Evolutionary conservation across 805 yeast genomes (phyloP).

Genomic region (Saccharomyces kudriavzevii): DNA sequence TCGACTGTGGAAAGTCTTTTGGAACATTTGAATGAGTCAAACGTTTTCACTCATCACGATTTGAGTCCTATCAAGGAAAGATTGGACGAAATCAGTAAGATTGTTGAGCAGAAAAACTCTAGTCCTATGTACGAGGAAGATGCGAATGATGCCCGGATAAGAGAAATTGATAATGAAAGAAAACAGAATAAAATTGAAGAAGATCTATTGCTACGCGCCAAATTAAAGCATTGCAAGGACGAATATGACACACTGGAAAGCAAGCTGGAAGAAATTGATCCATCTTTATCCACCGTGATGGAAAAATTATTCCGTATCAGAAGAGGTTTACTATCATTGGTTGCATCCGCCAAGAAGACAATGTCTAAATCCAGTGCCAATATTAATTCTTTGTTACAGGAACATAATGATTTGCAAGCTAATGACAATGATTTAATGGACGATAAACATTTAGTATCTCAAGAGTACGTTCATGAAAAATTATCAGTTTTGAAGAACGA

Average conservation of each 20-base stretch:
- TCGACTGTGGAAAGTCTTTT: conserved; percentile 79
- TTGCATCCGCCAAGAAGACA: conserved; percentile 32
- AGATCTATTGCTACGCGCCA: conserved; percentile 51
- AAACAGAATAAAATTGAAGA: conserved; percentile 47
- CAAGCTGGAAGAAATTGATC: conserved; percentile 46
- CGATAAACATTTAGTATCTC: conserved; percentile 11
- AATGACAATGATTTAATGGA: conserved; percentile 6
- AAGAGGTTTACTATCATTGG: conserved; percentile 49
- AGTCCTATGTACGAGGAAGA: conserved; percentile 14
- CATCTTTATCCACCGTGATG: conserved; percentile 43
- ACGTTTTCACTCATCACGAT: conserved; percentile 78
- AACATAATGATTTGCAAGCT: neutral
- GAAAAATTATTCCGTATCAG: conserved; percentile 56
- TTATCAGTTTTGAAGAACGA: conserved; percentile 30
- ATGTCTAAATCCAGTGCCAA: conserved; percentile 5
- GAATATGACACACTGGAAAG: conserved; percentile 51
- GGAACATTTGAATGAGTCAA: conserved; percentile 73
- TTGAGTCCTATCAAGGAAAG: conserved; percentile 68
- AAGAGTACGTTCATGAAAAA: conserved; percentile 24
- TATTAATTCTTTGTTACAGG: conserved; percentile 1
- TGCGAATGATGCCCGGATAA: conserved; percentile 9
- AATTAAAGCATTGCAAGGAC: conserved; percentile 53
- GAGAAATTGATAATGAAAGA: conserved; percentile 21
- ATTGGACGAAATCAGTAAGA: conserved; percentile 57
- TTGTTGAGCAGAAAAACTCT: conserved; percentile 39